Base-by-base conservation (phyloP, 129 eudicot species). In the Gnaphalium uliginosum region DNA sequence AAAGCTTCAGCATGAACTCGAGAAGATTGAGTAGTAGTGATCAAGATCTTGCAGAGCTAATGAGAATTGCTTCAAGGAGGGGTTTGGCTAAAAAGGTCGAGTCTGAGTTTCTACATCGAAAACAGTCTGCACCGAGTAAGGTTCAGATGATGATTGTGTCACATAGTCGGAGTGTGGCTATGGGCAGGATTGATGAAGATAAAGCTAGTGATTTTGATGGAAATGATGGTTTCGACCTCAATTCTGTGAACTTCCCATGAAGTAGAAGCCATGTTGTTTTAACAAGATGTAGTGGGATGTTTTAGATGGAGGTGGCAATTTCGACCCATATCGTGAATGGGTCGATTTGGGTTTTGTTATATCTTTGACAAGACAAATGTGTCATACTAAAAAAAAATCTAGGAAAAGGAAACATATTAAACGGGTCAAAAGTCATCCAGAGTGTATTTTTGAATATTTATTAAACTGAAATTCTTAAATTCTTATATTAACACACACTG, bases 171-270 rank as follows among this genome's bases (percentile, higher is more conserved):
- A 86, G 87, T n/a, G 76, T 77, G 24, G 83, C 69, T 10, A 77
- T 83, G 81, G 78, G 77, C n/a, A 80, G 76, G 75, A 83, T 86
- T 58, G 83, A 83, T 77, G 90, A 86, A 76, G 85, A 83, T 7
- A 81, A 76, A 53, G 77, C 77, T n/a, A 67, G 75, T 74, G 74
- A 63, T 65, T 73, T 80, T 59, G 32, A 60, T 68, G 68, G 23
- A 39, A 24, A 10, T 57, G 62, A 25, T 19, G 62, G 33, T 41
- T 41, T 26, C 14, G 56, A 77, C 26, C 10, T 26, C 39, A 68
- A n/a, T 3, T 58, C 11, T 30, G 66, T 30, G 30, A 30, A 65
- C 32, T 65, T 35, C 24, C 13, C 62, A 4, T 68, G 62, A 77
- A 68, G 81, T 33, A 77, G 18, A 77, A 77, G 81, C 51, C 81